Base-by-base conservation (phyloP, 2,329 filamentous ascomycete genomes). In the Diaporthe sp. region DNA sequence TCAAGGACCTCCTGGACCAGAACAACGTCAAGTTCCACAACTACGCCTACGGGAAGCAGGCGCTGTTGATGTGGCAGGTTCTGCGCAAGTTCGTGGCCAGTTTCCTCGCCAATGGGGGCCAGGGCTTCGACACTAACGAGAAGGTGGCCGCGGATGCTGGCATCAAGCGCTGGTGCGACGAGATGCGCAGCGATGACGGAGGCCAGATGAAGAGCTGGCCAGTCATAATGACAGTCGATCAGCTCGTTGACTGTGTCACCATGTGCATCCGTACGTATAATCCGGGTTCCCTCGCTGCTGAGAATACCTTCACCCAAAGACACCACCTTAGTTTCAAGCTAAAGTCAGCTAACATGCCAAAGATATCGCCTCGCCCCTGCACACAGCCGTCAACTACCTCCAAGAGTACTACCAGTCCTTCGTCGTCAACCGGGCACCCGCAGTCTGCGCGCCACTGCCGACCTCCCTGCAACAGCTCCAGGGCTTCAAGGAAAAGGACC, bases 331-430 rank as follows among this genome's bases (percentile, higher is more conserved):
- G 9, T 28, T 55, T 15, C 19, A 17, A 28, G 13, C 51, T 31
- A 31, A 31, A 55, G 13, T 28, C 25, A 15, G 51, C 51, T 55
- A 28, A 55, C 17, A 28, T 25, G 51, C 25, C 25, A 28, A 3
- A 55, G 51, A 89, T 80, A 86, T 88, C 65, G 88, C 88, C 8
- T 83, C 86, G 2, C 86, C 88, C 0, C 86, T 87, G 76, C 87
- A 89, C 79, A 88, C 84, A 4, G 84, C 87, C 8, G 84, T 89
- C 77, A 89, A 89, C 80, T 89, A 89, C 78, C 82, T 89, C 0
- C 88, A 89, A 76, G 84, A 86, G 76, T 89, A 87, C 80, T 89
- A 89, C 81, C 84, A 87, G 76, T 80, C 83, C 25, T 89, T 88
- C 77, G 86, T 89, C 7, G 77, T 84, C 58, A 84, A 85, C 70